phyloP scores from a whole-genome alignment of 176 grass and related monocot genomes.

The Thinopyrum elongatum region DNA sequence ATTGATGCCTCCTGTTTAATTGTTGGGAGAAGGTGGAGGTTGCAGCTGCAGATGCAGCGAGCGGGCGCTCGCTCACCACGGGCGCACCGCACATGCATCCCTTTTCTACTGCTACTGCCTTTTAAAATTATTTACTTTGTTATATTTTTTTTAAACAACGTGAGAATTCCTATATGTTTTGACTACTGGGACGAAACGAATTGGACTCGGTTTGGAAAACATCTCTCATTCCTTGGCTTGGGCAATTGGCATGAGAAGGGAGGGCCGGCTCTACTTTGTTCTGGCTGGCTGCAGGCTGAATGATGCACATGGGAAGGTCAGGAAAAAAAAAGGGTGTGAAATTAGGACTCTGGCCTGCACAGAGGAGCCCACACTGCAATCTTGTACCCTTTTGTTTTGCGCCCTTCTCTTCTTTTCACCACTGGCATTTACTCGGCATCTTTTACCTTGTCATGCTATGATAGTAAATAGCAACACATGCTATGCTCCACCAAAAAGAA shows the following conservation, averaged over 20 bases:
- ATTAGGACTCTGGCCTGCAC: slow-evolving; percentile 24
- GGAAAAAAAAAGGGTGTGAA: slow-evolving; percentile 8
- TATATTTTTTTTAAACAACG: too few relatives aligned
- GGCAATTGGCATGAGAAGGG: slow-evolving; percentile 60
- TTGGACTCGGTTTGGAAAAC: not conserved
- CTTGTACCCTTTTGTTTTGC: slow-evolving; percentile 31
- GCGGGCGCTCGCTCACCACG: not conserved
- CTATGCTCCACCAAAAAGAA: not conserved
- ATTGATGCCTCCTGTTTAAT: slow-evolving; percentile 49
- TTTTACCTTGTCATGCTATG: not conserved
- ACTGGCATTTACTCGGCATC: not conserved
- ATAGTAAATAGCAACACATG: not conserved
- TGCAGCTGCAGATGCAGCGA: not conserved
- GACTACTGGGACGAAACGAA: too few relatives aligned
- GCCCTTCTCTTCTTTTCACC: not conserved
- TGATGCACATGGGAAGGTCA: slow-evolving; percentile 52
- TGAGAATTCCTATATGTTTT: too few relatives aligned
- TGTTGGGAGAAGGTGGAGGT: slow-evolving; percentile 43
- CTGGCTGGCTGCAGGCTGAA: slow-evolving; percentile 37
- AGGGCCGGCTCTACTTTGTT: slow-evolving; percentile 39
- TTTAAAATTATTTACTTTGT: too few relatives aligned
- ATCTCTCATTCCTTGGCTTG: slow-evolving; percentile 20
- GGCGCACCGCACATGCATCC: not conserved
- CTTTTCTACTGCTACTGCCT: not conserved
- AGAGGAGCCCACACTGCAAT: slow-evolving; percentile 44